Evolutionary conservation across 805 yeast species (phyloP).

Genomic region (Lipomyces yamadae): DNA sequence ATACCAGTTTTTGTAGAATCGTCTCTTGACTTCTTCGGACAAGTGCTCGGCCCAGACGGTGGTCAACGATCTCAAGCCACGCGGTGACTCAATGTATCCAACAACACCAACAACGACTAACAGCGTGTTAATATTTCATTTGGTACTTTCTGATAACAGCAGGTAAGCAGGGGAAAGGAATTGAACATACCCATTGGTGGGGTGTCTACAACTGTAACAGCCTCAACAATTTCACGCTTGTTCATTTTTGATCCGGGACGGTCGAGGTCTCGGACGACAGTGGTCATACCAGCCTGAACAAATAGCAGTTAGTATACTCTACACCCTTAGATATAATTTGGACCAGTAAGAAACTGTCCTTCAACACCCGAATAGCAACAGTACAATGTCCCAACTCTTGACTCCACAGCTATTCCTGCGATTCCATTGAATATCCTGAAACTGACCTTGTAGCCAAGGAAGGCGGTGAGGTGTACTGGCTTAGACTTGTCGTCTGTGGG

Average conservation of each 20-base stretch:
- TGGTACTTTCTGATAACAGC: neutral
- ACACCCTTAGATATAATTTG: neutral
- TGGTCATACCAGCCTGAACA: constrained; percentile 96
- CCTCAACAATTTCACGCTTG: constrained; percentile 99
- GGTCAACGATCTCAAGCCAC: constrained; percentile 99
- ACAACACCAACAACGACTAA: constrained; percentile 97
- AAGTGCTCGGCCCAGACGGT: constrained; percentile 99
- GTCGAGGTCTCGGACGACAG: constrained; percentile 99
- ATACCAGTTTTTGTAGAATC: constrained; percentile 99
- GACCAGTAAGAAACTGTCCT: neutral
- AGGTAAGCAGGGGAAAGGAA: neutral
- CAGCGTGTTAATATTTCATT: neutral
- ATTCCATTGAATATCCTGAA: neutral
- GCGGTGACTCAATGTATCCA: constrained; percentile 99
- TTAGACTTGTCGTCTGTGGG: constrained; percentile 97
- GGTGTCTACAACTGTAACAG: constrained; percentile 98
- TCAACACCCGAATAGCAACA: neutral
- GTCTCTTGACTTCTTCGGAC: constrained; percentile 98
- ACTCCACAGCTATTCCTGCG: too few relatives aligned
- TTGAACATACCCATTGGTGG: constrained; percentile 68
- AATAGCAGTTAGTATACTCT: neutral
- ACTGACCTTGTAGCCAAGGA: constrained; percentile 86
- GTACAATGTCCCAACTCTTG: neutral
- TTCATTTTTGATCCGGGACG: constrained; percentile 99
- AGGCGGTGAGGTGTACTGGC: constrained; percentile 98